These are phyloP conservation scores for Pythium periplocum DNA, from an alignment of 352 stramenopile species.

Conservation along the genomic window DNA sequence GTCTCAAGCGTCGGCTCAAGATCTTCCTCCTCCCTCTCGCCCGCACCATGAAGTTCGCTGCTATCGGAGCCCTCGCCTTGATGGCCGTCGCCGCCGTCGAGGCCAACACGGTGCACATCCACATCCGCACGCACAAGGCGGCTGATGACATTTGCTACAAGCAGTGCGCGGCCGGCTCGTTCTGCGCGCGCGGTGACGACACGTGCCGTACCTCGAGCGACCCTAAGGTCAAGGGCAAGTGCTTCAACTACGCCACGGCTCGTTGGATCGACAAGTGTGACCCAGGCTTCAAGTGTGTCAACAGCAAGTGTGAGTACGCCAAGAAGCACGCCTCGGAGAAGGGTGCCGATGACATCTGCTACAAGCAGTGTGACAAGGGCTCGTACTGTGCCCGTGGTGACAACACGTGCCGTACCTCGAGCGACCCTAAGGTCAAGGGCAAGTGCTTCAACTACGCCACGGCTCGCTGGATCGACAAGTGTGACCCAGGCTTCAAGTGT, in stretches of 20 bases:
- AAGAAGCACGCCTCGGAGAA: neutral
- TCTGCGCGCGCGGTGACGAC: conserved; percentile 26
- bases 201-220: conserved; percentile 11
- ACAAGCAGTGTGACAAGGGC: conserved; percentile 17
- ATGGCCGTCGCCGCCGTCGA: conserved; percentile 11
- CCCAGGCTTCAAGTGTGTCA: conserved; percentile 7
- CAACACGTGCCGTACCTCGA: no score
- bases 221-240: conserved; percentile 4
- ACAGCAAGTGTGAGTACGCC: conserved; percentile 8
- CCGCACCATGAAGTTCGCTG: conserved; percentile 3
- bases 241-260: conserved; percentile 13
- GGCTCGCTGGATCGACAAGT: conserved; percentile 14
- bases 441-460: conserved; percentile 17
- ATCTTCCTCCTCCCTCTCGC: neutral
- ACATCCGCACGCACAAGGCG: conserved; percentile 13
- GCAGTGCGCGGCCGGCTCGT: conserved; percentile 22
- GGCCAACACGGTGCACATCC: conserved; percentile 20
- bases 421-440: neutral
- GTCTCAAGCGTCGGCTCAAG: no score
- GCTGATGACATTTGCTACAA: conserved; percentile 10
- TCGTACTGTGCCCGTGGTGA: conserved; percentile 33
- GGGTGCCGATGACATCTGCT: conserved; percentile 2
- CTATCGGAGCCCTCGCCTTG: conserved; percentile 4
- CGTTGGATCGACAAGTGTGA: conserved; percentile 16
- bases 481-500: conserved; percentile 11